These are phyloP conservation scores for Glarea lozoyensis DNA, from an alignment of 495 filamentous ascomycete species.

Conservation along the genomic window DNA sequence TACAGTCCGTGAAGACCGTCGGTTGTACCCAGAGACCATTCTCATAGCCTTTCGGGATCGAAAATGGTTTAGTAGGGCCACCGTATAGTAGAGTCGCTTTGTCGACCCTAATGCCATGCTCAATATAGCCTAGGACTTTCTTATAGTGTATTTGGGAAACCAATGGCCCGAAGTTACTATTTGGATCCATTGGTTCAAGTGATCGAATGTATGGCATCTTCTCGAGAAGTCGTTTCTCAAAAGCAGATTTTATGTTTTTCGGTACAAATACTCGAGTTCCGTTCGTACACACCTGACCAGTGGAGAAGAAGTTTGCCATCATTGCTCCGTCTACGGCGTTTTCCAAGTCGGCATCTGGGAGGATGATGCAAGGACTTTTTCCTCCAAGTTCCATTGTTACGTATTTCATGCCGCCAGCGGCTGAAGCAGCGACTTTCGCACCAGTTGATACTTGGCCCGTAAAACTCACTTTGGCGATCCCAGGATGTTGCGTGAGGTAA, in stretches of 20 bases:
- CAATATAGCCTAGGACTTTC: slow-evolving; percentile 63
- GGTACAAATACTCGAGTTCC: slow-evolving; percentile 74
- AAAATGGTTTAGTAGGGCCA: slow-evolving; percentile 42
- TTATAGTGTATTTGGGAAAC: slow-evolving; percentile 57
- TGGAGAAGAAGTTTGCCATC: slow-evolving; percentile 84
- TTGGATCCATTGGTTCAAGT: slow-evolving; percentile 56
- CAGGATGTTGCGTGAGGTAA: slow-evolving; percentile 56
- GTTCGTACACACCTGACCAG: slow-evolving; percentile 79
- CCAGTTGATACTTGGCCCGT: slow-evolving; percentile 77
- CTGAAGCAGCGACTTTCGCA: slow-evolving; percentile 60
- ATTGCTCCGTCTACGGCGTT: slow-evolving; percentile 70
- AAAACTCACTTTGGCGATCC: slow-evolving; percentile 72
- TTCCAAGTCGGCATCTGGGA: slow-evolving; percentile 65
- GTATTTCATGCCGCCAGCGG: slow-evolving; percentile 72
- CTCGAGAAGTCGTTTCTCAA: slow-evolving; percentile 54
- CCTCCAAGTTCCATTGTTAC: slow-evolving; percentile 81
- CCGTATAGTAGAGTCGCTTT: slow-evolving; percentile 64
- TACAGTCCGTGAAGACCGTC: slow-evolving; percentile 67
- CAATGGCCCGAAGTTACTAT: slow-evolving; percentile 70
- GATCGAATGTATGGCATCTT: slow-evolving; percentile 60
- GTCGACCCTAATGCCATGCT: slow-evolving; percentile 58
- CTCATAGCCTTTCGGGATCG: slow-evolving; percentile 41
- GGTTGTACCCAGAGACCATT: slow-evolving; percentile 60
- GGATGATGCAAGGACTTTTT: slow-evolving; percentile 64
- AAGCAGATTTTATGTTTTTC: slow-evolving; percentile 46